Conservation (phyloP, 768 basidiomycete genomes). For the Lentinula aciculospora region DNA sequence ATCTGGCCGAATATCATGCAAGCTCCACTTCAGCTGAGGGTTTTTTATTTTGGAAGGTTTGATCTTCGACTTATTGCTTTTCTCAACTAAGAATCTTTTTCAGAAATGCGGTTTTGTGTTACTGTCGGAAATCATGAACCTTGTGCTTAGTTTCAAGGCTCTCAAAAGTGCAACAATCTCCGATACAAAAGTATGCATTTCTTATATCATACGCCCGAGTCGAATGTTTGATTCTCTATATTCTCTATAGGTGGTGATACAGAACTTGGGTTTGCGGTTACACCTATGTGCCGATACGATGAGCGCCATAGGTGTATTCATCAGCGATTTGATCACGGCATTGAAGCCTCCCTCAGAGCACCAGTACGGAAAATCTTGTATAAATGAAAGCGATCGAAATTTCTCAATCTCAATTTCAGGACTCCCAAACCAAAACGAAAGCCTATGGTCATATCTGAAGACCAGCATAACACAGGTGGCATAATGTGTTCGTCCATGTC, state of each 20-base stretch:
- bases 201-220: not conserved
- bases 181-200: slow-evolving; percentile 17
- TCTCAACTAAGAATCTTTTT: not conserved
- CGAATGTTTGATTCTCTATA: not conserved
- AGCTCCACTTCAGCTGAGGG: slow-evolving; percentile 24
- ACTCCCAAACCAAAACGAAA: slow-evolving; percentile 18
- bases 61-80: slow-evolving; percentile 13
- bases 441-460: slow-evolving; percentile 28
- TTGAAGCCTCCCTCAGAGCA: slow-evolving; percentile 30
- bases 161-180: slow-evolving; percentile 22
- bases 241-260: slow-evolving; percentile 44
- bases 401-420: slow-evolving; percentile 15
- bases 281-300: slow-evolving; percentile 80
- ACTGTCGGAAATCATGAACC: slow-evolving; percentile 50
- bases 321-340: slow-evolving; percentile 41
- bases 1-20: slow-evolving; percentile 29
- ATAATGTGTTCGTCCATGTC: slow-evolving; percentile 27
- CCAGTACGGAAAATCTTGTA: slow-evolving; percentile 21
- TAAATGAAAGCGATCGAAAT: no score
- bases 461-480: slow-evolving; percentile 1
- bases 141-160: slow-evolving; percentile 36
- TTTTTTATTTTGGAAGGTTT: slow-evolving; percentile 62
- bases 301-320: slow-evolving; percentile 50
- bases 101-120: slow-evolving; percentile 68
- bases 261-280: slow-evolving; percentile 46